These are phyloP conservation scores for Annona cherimola DNA, from an alignment of 164 flowering plant species.

Conservation along the genomic window DNA sequence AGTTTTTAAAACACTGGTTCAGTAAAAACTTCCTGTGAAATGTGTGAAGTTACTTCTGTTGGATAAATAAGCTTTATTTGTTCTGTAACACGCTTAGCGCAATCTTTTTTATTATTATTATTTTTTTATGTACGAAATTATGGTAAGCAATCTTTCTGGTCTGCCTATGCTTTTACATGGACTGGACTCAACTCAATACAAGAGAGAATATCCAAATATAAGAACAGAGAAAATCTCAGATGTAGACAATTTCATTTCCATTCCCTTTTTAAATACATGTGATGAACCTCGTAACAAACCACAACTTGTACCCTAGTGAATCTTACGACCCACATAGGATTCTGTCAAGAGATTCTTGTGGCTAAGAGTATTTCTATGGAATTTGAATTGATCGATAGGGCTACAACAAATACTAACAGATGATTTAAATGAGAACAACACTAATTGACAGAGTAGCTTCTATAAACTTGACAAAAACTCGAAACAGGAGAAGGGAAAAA, in stretches of 20 bases:
- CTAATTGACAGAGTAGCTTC: neutral
- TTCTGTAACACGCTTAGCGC: too few species aligned
- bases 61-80: too few species aligned
- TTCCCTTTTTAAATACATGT: neutral
- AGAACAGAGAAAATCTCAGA: neutral
- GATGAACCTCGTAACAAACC: neutral
- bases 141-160: too few species aligned
- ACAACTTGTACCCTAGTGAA: neutral
- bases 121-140: too few species aligned
- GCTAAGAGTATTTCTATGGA: neutral
- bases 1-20: too few species aligned
- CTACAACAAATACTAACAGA: neutral
- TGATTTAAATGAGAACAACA: neutral
- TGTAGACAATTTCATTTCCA: neutral
- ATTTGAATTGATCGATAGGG: neutral
- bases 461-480: neutral
- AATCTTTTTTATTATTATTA: too few species aligned
- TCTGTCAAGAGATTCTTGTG: neutral
- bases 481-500: neutral
- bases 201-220: neutral
- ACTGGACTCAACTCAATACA: too few species aligned
- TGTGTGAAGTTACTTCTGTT: too few species aligned
- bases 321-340: conserved; percentile 1
- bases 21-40: too few species aligned
- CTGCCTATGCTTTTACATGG: too few species aligned